Base-by-base conservation (phyloP, 345 rosid species). In the Brassica juncea region DNA sequence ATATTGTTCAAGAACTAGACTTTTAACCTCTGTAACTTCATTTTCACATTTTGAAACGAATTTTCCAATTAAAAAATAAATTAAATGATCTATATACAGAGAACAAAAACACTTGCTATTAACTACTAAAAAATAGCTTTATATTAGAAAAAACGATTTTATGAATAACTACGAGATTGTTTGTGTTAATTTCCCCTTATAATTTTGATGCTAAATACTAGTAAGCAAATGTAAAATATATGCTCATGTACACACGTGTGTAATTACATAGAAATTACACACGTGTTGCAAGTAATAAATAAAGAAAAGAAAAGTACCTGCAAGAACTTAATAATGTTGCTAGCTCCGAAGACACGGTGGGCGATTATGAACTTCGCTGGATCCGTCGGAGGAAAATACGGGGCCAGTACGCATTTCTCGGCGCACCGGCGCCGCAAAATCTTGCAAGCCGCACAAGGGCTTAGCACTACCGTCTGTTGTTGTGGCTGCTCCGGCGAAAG, bases 381-480 rank as follows among this genome's bases (percentile, higher is more conserved):
- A 5, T 93, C 98, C 4, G 94, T 89, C 4, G 98, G 98, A 37
- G 98, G 98, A 64, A 93, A 93, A 42, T 91, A 93, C 0, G 98
- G 98, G 0, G 98, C 98, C 80, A 93, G 73, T n/a, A 93, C 92
- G 47, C 98, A 93, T 79, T 91, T 90, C 7, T 91, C 94, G 3
- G 88, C 91, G 49, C 98, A 93, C 47, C 94, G 78, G 42, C 98
- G 85, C 78, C 98, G 68, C 12, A 93, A 82, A 66, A 93, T 91
- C 82, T 93, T 93, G 83, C 98, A 93, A 69, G 98, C 97, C 1
- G 98, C 98, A 2, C 98, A 93, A 60, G 98, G 98, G 79, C 93
- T 93, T 0, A 87, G 35, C 12, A 93, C 84, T 52, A 90, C 89
- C 14, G 87, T 84, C 0, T 74, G 78, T 3, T 72, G 75, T 1